These are phyloP conservation scores for Piloderma croceum DNA, from an alignment of 768 basidiomycete species.

Conservation along the genomic window DNA sequence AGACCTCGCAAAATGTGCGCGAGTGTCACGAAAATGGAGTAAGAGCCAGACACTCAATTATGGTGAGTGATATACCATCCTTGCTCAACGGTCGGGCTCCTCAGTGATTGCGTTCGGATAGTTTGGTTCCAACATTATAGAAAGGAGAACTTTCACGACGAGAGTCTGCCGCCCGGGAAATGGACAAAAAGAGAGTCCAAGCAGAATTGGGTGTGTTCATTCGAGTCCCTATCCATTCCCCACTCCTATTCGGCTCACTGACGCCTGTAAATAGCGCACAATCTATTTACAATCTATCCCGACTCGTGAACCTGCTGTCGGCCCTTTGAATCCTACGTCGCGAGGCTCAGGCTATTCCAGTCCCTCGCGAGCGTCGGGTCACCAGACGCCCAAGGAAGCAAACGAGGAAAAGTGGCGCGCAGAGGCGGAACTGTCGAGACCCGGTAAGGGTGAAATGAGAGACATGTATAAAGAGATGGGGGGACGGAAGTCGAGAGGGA, in stretches of 20 bases:
- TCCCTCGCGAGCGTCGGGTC: slow-evolving; percentile 47
- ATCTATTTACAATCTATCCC: slow-evolving; percentile 39
- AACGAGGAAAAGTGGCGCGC: slow-evolving; percentile 72
- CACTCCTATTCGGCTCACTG: slow-evolving; percentile 6
- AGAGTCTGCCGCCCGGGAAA: slow-evolving; percentile 71
- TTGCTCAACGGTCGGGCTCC: slow-evolving; percentile 1
- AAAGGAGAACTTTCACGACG: slow-evolving; percentile 81
- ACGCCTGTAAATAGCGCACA: slow-evolving; percentile 40
- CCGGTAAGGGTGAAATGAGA: slow-evolving; percentile 81
- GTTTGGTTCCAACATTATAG: slow-evolving; percentile 95
- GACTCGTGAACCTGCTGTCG: slow-evolving; percentile 37
- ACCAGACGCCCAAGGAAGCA: slow-evolving; percentile 73
- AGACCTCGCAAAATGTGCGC: slow-evolving; percentile 71
- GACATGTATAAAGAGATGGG: slow-evolving; percentile 88
- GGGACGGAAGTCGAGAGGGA: slow-evolving; percentile 72
- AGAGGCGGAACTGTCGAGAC: slow-evolving; percentile 46
- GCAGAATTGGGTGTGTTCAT: slow-evolving; percentile 69
- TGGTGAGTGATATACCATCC: slow-evolving; percentile 38
- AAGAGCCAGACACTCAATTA: slow-evolving; percentile 90
- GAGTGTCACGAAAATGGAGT: slow-evolving; percentile 83
- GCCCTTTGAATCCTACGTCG: slow-evolving; percentile 31
- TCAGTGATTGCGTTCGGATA: slow-evolving; percentile 23
- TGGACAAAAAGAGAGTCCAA: slow-evolving; percentile 95
- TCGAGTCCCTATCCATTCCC: no score
- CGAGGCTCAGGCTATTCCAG: slow-evolving; percentile 46